Conservation (phyloP, 192 early-diverging fungal genomes). For the Dissophora globulifera region DNA sequence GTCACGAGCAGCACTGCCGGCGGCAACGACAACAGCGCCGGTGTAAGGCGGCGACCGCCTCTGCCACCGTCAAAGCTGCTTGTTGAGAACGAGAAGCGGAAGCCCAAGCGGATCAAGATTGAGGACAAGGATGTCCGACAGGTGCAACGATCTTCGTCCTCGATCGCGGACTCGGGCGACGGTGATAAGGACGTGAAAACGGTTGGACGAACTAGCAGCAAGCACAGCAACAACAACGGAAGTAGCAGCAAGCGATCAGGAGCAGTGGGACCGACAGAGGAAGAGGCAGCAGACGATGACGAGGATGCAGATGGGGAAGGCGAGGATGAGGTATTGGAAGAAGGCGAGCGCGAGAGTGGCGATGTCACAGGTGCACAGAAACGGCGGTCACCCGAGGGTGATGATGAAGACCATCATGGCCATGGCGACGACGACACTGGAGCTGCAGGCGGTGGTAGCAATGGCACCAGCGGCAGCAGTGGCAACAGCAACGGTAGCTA, state of each 20-base stretch:
- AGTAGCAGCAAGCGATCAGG: too few species aligned
- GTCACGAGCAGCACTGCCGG: not conserved
- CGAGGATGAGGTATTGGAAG: constrained; percentile 39
- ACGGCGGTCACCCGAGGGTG: constrained; percentile 26
- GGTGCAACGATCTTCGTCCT: constrained; percentile 21
- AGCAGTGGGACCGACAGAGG: too few species aligned
- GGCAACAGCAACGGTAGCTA: not conserved
- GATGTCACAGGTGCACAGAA: constrained; percentile 3
- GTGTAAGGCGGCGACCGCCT: constrained; percentile 12
- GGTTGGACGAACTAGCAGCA: too few species aligned
- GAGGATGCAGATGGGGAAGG: not conserved
- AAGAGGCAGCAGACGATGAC: not conserved
- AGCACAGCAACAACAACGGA: too few species aligned
- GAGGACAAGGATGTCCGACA: constrained; percentile 39
- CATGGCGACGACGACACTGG: constrained; percentile 7
- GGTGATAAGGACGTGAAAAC: too few species aligned
- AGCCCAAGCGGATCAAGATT: constrained; percentile 42
- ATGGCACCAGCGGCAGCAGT: not conserved
- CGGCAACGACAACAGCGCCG: not conserved
- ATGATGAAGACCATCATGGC: constrained; percentile 40
- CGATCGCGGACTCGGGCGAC: constrained; percentile 4
- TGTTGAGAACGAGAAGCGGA: constrained; percentile 26
- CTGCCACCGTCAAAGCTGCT: constrained; percentile 2
- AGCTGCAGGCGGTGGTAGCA: not conserved
- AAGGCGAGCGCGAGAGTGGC: constrained; percentile 4